Percentiles rank a stretch among this genome's conserved stretches.
phyloP scores from a whole-genome alignment of 495 filamentous ascomycete species.

The Aspergillus mulundensis region DNA sequence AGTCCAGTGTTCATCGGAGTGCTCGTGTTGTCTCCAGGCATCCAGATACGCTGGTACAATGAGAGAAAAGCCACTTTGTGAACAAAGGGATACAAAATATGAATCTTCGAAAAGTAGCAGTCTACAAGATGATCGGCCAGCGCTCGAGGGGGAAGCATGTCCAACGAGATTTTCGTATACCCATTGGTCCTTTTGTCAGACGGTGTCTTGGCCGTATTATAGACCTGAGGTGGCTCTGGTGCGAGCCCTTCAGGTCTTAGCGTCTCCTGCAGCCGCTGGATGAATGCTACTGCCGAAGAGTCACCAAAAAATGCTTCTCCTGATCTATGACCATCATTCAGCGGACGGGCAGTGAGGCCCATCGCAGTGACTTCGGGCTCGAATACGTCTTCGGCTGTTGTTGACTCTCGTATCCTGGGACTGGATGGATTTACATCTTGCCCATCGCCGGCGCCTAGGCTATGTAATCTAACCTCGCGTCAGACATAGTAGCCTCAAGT shows the following conservation, averaged over 20 bases:
- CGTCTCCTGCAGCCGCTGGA: background rate
- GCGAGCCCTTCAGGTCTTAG: background rate
- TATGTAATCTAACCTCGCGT: background rate
- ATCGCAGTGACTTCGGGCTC: conserved; percentile 3
- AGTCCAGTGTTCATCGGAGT: conserved; percentile 12
- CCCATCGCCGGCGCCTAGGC: background rate
- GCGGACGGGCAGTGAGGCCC: background rate
- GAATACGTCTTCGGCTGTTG: background rate
- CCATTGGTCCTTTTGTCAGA: background rate
- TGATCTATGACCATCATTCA: background rate
- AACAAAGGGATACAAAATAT: conserved; percentile 35
- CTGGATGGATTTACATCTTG: background rate
- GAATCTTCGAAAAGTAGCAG: conserved; percentile 32
- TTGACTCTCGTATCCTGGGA: background rate
- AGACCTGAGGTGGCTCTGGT: background rate
- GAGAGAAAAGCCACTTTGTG: conserved; percentile 30
- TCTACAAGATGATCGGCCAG: conserved; percentile 31
- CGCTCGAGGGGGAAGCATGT: conserved; percentile 26
- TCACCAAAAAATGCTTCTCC: conserved; percentile 3
- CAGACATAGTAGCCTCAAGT: background rate
- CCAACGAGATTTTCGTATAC: background rate
- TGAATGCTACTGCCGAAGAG: conserved; percentile 3
- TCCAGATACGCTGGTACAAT: conserved; percentile 27
- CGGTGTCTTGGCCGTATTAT: background rate
- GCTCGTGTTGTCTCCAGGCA: background rate